phyloP scores from a whole-genome alignment of 805 yeast genomes.

The Monosporozyma unispora region DNA sequence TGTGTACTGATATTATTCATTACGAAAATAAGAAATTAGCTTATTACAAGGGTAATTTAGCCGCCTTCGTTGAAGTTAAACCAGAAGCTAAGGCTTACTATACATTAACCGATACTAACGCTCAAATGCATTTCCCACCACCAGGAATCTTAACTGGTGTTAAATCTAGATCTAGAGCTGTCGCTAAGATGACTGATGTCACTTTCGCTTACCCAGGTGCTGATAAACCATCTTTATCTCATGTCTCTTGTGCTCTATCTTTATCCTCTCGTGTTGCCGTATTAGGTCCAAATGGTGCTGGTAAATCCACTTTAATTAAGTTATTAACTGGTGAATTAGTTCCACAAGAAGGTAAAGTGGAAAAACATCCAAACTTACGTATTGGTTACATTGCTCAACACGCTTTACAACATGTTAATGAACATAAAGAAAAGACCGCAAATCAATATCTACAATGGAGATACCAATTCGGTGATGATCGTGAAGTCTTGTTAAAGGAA shows the following conservation, averaged over 20 bases:
- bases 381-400: slow-evolving; percentile 98
- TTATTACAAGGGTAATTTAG: slow-evolving; percentile 91
- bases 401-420: slow-evolving; percentile 93
- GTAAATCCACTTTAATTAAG: slow-evolving; percentile 92
- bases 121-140: slow-evolving; percentile 96
- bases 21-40: slow-evolving; percentile 92
- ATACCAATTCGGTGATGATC: slow-evolving; percentile 94
- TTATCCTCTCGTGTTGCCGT: slow-evolving; percentile 95
- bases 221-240: slow-evolving; percentile 63
- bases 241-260: slow-evolving; percentile 85
- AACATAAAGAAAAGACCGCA: slow-evolving; percentile 95
- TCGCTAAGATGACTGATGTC: slow-evolving; percentile 77
- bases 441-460: slow-evolving; percentile 98
- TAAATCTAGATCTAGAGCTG: slow-evolving; percentile 87
- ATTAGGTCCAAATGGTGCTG: slow-evolving; percentile 98
- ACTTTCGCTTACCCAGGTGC: slow-evolving; percentile 89
- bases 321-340: slow-evolving; percentile 84
- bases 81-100: slow-evolving; percentile 97
- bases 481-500: slow-evolving; percentile 90
- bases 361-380: slow-evolving; percentile 96
- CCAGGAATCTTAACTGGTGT: slow-evolving; percentile 98
- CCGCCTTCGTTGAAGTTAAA: slow-evolving; percentile 80
- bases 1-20: slow-evolving; percentile 94
- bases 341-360: slow-evolving; percentile 82
- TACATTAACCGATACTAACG: slow-evolving; percentile 84